Evolutionary conservation across 2,329 filamentous ascomycete species (phyloP).

Genomic region (Purpureocillium takamizusanense): DNA sequence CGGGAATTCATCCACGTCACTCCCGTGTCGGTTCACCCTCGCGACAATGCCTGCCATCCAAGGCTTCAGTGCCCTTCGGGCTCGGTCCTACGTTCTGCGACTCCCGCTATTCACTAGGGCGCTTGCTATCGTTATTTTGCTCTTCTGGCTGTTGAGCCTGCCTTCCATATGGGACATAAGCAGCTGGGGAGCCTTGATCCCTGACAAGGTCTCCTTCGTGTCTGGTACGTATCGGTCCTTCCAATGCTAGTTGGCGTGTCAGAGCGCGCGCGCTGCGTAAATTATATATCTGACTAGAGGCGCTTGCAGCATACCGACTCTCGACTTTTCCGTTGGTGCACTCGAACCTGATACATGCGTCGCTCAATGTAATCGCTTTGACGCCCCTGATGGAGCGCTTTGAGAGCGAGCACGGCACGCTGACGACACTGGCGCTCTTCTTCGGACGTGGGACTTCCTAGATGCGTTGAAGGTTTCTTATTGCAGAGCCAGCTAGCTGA

Average conservation of each 20-base stretch:
- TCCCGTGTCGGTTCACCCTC: too few species aligned
- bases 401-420: conserved; percentile 83
- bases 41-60: conserved; percentile 10
- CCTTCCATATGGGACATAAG: conserved; percentile 63
- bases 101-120: conserved; percentile 81
- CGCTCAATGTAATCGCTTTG: conserved; percentile 72
- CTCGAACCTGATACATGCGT: conserved; percentile 66
- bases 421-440: conserved; percentile 81
- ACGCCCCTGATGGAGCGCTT: conserved; percentile 89
- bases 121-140: conserved; percentile 55
- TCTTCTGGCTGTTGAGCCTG: conserved; percentile 55
- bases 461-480: not conserved
- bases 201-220: conserved; percentile 61
- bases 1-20: too few species aligned
- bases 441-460: conserved; percentile 62
- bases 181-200: conserved; percentile 72
- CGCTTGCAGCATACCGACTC: conserved; percentile 67
- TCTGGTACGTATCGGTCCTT: conserved; percentile 44
- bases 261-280: too few species aligned
- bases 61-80: conserved; percentile 59
- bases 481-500: too few species aligned
- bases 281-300: not conserved
- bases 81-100: conserved; percentile 73
- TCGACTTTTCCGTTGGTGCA: conserved; percentile 92
- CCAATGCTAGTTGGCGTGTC: not conserved